Evolutionary conservation across 345 rosid species (phyloP), one percentile per base, ranked within the genome.

Genomic region (Citrus medica): DNA sequence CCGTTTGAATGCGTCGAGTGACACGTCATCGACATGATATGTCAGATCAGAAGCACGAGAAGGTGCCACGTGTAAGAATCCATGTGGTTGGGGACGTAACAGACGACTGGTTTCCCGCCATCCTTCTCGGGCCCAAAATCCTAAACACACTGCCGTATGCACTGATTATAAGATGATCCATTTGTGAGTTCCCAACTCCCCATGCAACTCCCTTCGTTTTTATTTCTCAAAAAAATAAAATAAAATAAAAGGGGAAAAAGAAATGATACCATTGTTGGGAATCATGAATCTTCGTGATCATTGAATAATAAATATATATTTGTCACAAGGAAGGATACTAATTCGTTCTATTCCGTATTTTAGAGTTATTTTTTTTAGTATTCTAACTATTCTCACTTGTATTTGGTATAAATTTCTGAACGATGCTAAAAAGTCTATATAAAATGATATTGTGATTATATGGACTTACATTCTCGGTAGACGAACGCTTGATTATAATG

Each of bases 61-160:
- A 5, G 1, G 0, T 25, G 68, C 58, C 87, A 86, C 82, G 86
- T 79, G 88, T 79, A 69, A 46, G 9, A 24, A 24, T 62, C 67
- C 86, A 79, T 67, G 85, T 76, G 82, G 82, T 79, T 40, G 53
- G 17, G 21, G 75, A 74, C 40, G 75, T 65, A 69, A 76, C 60
- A 9, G 17, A 37, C 80, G 55, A 60, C 85, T 65, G 46, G 82
- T 75, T 79, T 80, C 88, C 84, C 81, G 84, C 87, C 86, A 76
- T 33, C 79, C 79, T 65, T 75, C 82, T 30, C 60, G 80, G 83
- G 80, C 80, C 76, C 74, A n/a, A 30, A 3, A 60, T 12, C 67
- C 76, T 51, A 19, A 6, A 25, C 6, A 48, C 59, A 58, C 42
- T 3, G 70, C 42, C 1, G 70, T 38, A 8, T n/a, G 59, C 32